Conservation (phyloP, 805 yeast genomes). For the Ogataea polymorpha region DNA sequence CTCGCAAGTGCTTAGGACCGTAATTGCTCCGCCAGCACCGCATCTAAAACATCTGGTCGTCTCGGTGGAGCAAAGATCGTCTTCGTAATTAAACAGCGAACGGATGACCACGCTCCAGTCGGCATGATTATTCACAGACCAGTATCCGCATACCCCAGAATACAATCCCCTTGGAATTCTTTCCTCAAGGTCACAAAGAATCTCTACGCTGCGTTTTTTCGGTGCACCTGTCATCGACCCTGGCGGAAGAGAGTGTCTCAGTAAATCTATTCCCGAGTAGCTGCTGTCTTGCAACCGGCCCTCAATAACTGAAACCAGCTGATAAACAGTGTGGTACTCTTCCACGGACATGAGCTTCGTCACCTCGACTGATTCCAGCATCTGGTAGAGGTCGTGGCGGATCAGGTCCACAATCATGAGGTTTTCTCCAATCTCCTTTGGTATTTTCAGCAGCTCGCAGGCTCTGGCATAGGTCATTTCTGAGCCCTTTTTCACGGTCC, state of each 20-base stretch:
- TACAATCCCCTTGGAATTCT: slow-evolving; percentile 74
- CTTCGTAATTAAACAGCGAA: slow-evolving; percentile 65
- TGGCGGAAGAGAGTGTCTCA: slow-evolving; percentile 83
- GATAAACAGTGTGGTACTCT: slow-evolving; percentile 88
- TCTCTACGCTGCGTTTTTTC: slow-evolving; percentile 84
- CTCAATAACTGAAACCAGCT: slow-evolving; percentile 82
- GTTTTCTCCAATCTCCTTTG: slow-evolving; percentile 94
- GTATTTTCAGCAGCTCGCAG: slow-evolving; percentile 61
- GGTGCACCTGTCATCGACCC: slow-evolving; percentile 99
- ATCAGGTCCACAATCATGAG: slow-evolving; percentile 95
- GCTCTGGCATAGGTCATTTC: slow-evolving; percentile 59
- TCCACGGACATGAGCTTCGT: slow-evolving; percentile 85
- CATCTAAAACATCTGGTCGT: slow-evolving; percentile 59
- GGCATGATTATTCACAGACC: slow-evolving; percentile 82
- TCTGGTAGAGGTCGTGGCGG: slow-evolving; percentile 79
- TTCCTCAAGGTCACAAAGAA: slow-evolving; percentile 60
- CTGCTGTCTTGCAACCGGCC: slow-evolving; percentile 45
- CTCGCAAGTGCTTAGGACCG: slow-evolving; percentile 75
- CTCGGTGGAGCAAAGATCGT: slow-evolving; percentile 35
- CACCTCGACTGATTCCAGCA: slow-evolving; percentile 64
- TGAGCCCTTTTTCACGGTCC: slow-evolving; percentile 75
- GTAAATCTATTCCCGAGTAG: slow-evolving; percentile 73
- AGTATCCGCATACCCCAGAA: slow-evolving; percentile 94
- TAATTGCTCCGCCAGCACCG: slow-evolving; percentile 99
- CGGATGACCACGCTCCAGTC: slow-evolving; percentile 97